Conservation (phyloP, 768 basidiomycete genomes). For the Trametes elegans region DNA sequence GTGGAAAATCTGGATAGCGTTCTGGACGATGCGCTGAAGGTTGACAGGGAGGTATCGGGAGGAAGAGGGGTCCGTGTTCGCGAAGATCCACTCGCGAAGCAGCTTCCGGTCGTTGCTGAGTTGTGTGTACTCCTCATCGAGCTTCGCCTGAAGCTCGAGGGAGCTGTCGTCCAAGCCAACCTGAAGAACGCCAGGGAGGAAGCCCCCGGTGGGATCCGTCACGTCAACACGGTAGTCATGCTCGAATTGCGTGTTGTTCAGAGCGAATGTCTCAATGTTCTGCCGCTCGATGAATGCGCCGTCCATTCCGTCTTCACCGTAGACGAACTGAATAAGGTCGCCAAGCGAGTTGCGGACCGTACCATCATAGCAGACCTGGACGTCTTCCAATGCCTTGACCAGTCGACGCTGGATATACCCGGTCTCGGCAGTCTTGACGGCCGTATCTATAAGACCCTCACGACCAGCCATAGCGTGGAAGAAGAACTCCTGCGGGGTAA, state of each 20-base stretch:
- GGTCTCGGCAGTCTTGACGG: constrained; percentile 99
- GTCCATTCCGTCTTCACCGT: constrained; percentile 99
- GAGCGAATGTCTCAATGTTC: constrained; percentile 83
- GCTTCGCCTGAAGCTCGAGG: constrained; percentile 73
- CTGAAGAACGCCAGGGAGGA: constrained; percentile 76
- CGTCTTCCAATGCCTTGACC: constrained; percentile 97
- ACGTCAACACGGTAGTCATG: constrained; percentile 94
- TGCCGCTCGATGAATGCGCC: constrained; percentile 97
- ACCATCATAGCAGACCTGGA: constrained; percentile 97
- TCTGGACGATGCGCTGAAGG: constrained; percentile 91
- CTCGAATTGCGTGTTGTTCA: constrained; percentile 82
- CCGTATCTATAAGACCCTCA: constrained; percentile 98
- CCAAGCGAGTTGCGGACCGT: constrained; percentile 97
- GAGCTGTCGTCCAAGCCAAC: constrained; percentile 87
- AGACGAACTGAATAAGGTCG: constrained; percentile 93
- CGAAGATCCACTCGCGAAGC: constrained; percentile 85
- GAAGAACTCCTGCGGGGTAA: constrained; percentile 99
- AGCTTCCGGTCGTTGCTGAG: constrained; percentile 71
- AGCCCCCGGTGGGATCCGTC: constrained; percentile 78
- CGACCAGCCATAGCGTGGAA: constrained; percentile 99
- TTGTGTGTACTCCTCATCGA: constrained; percentile 76
- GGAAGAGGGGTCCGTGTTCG: constrained; percentile 61
- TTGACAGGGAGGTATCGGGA: constrained; percentile 95
- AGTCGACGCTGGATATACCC: constrained; percentile 98
- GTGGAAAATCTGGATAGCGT: constrained; percentile 94